These are phyloP conservation scores for Cystoderma amianthinum DNA, from an alignment of 768 basidiomycete species.

Conservation along the genomic window DNA sequence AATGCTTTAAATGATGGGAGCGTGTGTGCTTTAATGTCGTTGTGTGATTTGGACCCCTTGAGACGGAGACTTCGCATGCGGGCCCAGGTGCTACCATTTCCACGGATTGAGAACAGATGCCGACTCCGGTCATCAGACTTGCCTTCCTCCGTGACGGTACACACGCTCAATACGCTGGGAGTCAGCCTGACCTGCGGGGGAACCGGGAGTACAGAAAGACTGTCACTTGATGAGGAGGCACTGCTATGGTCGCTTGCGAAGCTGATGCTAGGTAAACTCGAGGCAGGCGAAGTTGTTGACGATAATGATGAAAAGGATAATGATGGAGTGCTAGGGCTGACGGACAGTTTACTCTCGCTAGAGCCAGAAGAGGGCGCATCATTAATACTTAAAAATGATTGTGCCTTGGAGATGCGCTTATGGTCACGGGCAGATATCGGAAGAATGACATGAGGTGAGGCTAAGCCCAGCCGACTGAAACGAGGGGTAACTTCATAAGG, in stretches of 20 bases:
- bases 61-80: background rate
- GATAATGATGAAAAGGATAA: background rate
- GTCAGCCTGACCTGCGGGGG: background rate
- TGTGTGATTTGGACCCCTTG: background rate
- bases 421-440: slow-evolving; percentile 31
- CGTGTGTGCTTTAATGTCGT: background rate
- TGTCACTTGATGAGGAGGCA: slow-evolving; percentile 5
- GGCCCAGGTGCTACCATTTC: background rate
- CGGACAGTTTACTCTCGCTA: slow-evolving; percentile 10
- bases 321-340: background rate
- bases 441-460: slow-evolving; percentile 25
- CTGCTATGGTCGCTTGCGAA: slow-evolving; percentile 3
- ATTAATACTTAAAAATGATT: background rate
- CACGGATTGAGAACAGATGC: background rate
- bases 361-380: background rate
- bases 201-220: background rate
- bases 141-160: slow-evolving; percentile 2
- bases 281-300: background rate
- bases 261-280: background rate
- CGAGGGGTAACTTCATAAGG: slow-evolving; percentile 28
- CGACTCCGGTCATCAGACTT: background rate
- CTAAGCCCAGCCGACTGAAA: slow-evolving; percentile 31
- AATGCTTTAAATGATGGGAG: background rate
- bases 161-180: slow-evolving; percentile 3
- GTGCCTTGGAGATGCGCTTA: slow-evolving; percentile 4